These are phyloP conservation scores for Byssochlamys sp. DNA, from an alignment of 2,329 filamentous ascomycete genomes.

Conservation along the genomic window DNA sequence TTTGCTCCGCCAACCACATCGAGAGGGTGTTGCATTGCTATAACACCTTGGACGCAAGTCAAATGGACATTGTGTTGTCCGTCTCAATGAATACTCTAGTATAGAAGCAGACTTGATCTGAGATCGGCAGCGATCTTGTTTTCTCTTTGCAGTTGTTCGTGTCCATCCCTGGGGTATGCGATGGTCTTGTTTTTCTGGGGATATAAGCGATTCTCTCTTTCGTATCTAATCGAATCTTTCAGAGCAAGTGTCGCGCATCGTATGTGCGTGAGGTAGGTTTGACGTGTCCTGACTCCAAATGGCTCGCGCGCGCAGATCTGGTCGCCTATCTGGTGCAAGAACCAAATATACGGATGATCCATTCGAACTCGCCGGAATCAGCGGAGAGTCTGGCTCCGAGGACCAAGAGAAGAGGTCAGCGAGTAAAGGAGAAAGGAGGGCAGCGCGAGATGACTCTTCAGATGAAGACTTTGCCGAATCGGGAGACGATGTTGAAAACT, in stretches of 20 bases:
- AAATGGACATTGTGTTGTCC: neutral
- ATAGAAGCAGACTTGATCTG: neutral
- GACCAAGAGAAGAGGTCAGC: constrained; percentile 6
- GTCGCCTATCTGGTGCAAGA: constrained; percentile 20
- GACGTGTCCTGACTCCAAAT: neutral
- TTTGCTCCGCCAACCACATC: neutral
- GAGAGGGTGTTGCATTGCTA: neutral
- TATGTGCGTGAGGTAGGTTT: neutral
- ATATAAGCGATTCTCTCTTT: neutral
- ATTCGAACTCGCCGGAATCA: constrained; percentile 25
- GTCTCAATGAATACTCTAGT: neutral
- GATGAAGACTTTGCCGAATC: constrained; percentile 27
- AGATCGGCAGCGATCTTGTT: neutral
- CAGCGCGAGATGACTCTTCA: constrained; percentile 14
- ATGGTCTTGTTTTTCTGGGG: neutral
- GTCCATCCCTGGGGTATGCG: neutral
- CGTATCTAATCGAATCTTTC: neutral
- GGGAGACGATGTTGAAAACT: constrained; percentile 10
- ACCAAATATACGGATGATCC: constrained; percentile 27
- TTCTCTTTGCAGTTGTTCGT: neutral
- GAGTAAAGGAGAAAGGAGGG: constrained; percentile 10
- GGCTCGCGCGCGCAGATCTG: constrained; percentile 23
- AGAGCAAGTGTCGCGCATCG: neutral
- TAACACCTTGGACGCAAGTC: neutral
- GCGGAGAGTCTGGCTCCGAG: constrained; percentile 18